Percentiles rank a stretch among this genome's conserved stretches.
phyloP scores from a whole-genome alignment of 148 eudicot species.

The Rhododendron henanense region DNA sequence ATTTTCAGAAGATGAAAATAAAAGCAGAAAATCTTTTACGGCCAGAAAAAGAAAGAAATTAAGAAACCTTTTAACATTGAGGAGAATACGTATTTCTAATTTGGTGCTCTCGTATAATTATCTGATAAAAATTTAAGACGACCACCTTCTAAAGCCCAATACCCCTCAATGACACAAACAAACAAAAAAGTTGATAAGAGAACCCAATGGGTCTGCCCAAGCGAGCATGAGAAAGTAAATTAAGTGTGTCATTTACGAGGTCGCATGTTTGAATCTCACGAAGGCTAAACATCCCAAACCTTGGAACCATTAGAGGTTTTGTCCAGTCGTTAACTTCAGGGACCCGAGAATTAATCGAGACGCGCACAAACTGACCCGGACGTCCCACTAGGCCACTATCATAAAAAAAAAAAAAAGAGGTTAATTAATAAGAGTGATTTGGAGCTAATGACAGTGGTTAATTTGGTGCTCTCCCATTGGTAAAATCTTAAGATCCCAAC shows the following conservation, averaged over 20 bases:
- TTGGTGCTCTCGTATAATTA: neutral
- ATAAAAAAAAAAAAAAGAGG: too few relatives aligned
- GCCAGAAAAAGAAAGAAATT: neutral
- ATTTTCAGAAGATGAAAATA: neutral
- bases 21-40: neutral
- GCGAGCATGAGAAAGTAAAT: too few relatives aligned
- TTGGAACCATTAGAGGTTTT: too few relatives aligned
- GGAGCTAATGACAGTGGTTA: neutral
- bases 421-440: neutral
- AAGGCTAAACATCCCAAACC: too few relatives aligned
- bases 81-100: neutral
- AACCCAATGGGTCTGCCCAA: too few relatives aligned
- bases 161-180: neutral
- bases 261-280: too few relatives aligned
- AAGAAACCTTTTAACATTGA: neutral
- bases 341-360: too few relatives aligned
- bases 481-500: neutral
- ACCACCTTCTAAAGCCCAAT: neutral
- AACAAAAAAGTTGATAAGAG: too few relatives aligned
- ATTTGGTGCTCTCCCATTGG: neutral
- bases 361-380: too few relatives aligned
- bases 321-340: too few relatives aligned
- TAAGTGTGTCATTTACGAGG: too few relatives aligned
- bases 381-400: too few relatives aligned
- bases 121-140: neutral